Base-by-base conservation (phyloP, 495 filamentous ascomycete genomes). In the Podospora conica region DNA sequence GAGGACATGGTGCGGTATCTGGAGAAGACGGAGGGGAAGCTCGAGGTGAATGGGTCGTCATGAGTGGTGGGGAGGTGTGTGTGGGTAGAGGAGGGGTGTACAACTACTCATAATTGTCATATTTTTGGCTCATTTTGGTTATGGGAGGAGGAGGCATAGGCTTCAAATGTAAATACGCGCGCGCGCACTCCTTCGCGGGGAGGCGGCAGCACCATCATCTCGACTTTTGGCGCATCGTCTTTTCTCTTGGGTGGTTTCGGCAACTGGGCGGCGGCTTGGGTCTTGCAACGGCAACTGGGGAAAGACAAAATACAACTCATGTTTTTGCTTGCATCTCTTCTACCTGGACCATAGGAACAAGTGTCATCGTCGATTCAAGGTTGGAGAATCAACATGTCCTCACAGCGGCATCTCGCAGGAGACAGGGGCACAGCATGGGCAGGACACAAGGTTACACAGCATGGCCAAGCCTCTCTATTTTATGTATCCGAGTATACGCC, bases 1-100 rank as follows among this genome's bases (percentile, higher is more conserved):
- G 93, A 93, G 74, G 92, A 91, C 75, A 78, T 98, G 78, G 89
- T 93, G 53, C 80, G 75, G 64, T 91, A 94, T 76, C 74, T 98
- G 58, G 90, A 96, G 78, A 85, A 83, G 80, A 82, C 77, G 68
- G 82, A 86, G 74, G 81, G 81, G 22, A 85, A 85, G 75, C 64
- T 79, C 22, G 67, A 64, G 40, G 63, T 75, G 1, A 83, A 82
- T 61, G 81, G 81, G 55, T 74, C 74, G 60, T 61, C 60, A 53
- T 53, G 15, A 53, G 12, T 59, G 57, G 15, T 59, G 54, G 53
- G 22, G 15, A 20, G 25, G 40, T 27, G 21, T 12, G 24, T 5
- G 21, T 53, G 31, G 18, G 0, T 55, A 53, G 15, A 7, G 1
- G 40, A 18, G 1, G 61, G 28, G 4, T 28, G 33, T 3, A 22